Evolutionary conservation across 305 asterid genomes (phyloP).

Genomic region (Fraxinus albicans): DNA sequence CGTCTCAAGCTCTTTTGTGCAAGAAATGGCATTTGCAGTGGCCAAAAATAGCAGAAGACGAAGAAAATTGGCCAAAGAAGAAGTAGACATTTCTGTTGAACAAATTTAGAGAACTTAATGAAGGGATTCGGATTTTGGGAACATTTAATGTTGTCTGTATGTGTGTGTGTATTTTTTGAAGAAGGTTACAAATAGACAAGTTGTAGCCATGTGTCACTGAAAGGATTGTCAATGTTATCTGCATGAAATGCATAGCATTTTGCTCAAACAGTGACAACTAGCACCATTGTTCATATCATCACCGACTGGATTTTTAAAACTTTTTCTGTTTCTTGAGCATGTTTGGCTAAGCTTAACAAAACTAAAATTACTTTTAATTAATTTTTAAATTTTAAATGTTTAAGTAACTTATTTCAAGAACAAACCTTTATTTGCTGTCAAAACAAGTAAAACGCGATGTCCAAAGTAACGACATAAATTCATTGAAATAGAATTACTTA

Average conservation of each 20-base stretch:
- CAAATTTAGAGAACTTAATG: conserved; percentile 1
- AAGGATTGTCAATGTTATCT: conserved; percentile 24
- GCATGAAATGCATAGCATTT: conserved; percentile 21
- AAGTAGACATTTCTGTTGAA: conserved; percentile 16
- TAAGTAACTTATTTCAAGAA: not conserved
- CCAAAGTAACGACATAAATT: not conserved
- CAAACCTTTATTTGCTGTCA: not conserved
- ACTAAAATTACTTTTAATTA: not conserved
- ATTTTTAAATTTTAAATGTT: not conserved
- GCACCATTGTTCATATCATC: conserved; percentile 18
- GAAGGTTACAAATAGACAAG: conserved; percentile 18
- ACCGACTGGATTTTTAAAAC: conserved; percentile 24
- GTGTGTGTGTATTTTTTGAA: not conserved
- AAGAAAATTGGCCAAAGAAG: conserved; percentile 25
- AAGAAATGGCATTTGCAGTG: not conserved
- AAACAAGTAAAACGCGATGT: not conserved
- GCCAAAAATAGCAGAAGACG: conserved; percentile 22
- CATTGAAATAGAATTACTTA: not conserved
- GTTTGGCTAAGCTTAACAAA: not conserved
- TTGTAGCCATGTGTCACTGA: conserved; percentile 32
- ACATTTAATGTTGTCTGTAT: not conserved
- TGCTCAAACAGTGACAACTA: conserved; percentile 14
- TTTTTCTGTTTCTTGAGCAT: not conserved
- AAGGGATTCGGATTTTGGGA: not conserved
- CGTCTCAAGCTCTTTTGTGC: conserved; percentile 24